Evolutionary conservation across 78 protist species (phyloP), one percentile per base, ranked within the genome.

Genomic region (Neovahlkampfia damariscottae): DNA sequence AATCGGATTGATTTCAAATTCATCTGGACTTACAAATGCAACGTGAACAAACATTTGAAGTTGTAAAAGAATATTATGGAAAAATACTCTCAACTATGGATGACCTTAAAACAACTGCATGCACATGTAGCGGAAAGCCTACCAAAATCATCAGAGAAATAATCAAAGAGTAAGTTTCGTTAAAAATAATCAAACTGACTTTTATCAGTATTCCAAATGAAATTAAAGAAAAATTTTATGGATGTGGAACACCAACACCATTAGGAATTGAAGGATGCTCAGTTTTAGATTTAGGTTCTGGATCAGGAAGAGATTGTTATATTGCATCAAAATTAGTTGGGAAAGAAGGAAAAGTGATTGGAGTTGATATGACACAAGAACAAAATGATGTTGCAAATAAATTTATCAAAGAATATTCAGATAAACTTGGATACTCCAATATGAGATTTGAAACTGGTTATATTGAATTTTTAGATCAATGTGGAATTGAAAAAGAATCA

Each of bases 311-410:
- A 36, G 94, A 90, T 31, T 66, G 81, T 41, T 90, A 86, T 32
- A 68, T 82, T 0, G 28, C 40, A 31, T 40, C 79, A 0, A 27
- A 34, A 7, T 6, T 86, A 27, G 92, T 89, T 5, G 88, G 87
- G 6, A 39, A 5, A 38, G 76, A 40, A 28, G 87, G 87, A 5
- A 1, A 1, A 1, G 89, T 78, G n/a, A 2, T 68, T 2, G 94
- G 94, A 6, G 67, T 91, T 8, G 94, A 91, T 38, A 89, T 91
- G 94, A 89, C 94, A 27, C 84, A 75, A 8, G 94, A 86, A 76
- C 94, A 91, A 72, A 77, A 89, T 36, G 67, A 2, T 0, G 81
- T 86, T 1, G 89, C 94, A 2, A 38, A 37, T 1, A 4, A n/a
- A 6, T 34, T 67, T 73, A 70, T 34, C 35, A 81, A 72, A 6